A percentile compares a stretch with the other conserved stretches of the same genome.
Evolutionary conservation across 2,329 filamentous ascomycete genomes (phyloP).

Genomic region (Ophiocordyceps robertsii): DNA sequence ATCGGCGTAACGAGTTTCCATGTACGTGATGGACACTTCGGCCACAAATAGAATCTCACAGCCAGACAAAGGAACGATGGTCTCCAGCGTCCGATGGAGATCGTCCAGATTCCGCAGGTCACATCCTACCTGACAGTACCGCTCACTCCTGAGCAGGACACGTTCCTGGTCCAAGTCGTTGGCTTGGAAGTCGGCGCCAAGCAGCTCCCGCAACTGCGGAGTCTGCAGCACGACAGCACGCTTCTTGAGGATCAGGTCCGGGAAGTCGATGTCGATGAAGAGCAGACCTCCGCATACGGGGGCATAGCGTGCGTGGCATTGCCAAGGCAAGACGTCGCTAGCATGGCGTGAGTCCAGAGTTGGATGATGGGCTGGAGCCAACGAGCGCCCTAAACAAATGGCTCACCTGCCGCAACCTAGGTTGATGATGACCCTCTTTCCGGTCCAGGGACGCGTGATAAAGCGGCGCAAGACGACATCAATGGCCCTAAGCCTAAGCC

Average conservation of each 20-base stretch:
- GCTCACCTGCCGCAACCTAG: conserved; percentile 82
- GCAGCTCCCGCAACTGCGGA: conserved; percentile 35
- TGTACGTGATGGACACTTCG: conserved; percentile 85
- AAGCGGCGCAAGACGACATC: conserved; percentile 65
- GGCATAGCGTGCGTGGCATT: conserved; percentile 57
- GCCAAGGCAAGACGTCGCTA: conserved; percentile 80
- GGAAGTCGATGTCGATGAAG: conserved; percentile 82
- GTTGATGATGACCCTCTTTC: conserved; percentile 66
- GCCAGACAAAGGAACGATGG: conserved; percentile 41
- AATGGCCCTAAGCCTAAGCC: conserved; percentile 72
- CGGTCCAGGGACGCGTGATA: conserved; percentile 36
- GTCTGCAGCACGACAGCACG: conserved; percentile 51
- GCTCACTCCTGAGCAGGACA: conserved; percentile 49
- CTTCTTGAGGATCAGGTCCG: conserved; percentile 65
- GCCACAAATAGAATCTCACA: conserved; percentile 66
- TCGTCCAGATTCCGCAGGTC: conserved; percentile 57
- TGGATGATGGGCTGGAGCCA: neutral
- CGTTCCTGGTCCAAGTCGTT: conserved; percentile 27
- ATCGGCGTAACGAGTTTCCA: conserved; percentile 63
- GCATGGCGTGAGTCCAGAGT: neutral
- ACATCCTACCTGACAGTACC: conserved; percentile 70
- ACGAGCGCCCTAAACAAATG: neutral
- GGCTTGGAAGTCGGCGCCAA: conserved; percentile 14
- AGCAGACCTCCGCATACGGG: conserved; percentile 41
- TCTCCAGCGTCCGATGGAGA: conserved; percentile 45